Base-by-base conservation (phyloP, 306 rosid genomes). In the Urtica urens region DNA sequence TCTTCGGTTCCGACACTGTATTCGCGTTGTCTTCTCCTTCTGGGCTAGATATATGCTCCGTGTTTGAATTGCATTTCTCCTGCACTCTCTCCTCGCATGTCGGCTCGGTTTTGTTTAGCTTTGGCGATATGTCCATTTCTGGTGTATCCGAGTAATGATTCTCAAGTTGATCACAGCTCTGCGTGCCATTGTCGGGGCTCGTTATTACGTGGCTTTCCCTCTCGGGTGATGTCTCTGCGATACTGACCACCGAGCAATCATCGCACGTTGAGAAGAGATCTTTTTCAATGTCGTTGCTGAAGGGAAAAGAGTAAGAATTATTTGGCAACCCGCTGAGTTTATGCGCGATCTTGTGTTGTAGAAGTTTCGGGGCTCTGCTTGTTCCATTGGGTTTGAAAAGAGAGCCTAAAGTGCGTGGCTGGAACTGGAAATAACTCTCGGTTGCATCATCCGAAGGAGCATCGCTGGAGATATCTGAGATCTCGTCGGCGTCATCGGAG, bases 371-470 rank as follows among this genome's bases (percentile, higher is more conserved):
- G 22, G 68, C 56, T 59, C 87, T 75, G 58, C 62, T 60, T 17
- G 78, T 57, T 50, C 87, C 94, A 63, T 77, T 77, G 30, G 86
- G 82, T 28, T 90, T 69, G 64, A 83, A 79, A 3, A 85, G 78
- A 18, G 99, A 82, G 53, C 93, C 90, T 47, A 82, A 69, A 62
- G 87, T 82, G 48, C 77, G 85, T 3, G 96, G 96, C 47, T 82
- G 85, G 78, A 92, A 92, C 68, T 92, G 85, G 78, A 85, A 82
- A 68, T 68, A 85, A 21, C 93, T 74, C 39, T 81, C 93, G 1
- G 73, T 76, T 44, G 63, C 37, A 44, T 78, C 85, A 39, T 79
- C 92, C 0, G 66, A 53, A 10, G 58, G 60, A 10, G 52, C 71
- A 16, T 92, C 92, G 42, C 68, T 65, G 42, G 72, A 75, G 58